A percentile compares a stretch with the other conserved stretches of the same genome.
Conservation (phyloP, 139 green algal species). For the Micractinium sp. region DNA sequence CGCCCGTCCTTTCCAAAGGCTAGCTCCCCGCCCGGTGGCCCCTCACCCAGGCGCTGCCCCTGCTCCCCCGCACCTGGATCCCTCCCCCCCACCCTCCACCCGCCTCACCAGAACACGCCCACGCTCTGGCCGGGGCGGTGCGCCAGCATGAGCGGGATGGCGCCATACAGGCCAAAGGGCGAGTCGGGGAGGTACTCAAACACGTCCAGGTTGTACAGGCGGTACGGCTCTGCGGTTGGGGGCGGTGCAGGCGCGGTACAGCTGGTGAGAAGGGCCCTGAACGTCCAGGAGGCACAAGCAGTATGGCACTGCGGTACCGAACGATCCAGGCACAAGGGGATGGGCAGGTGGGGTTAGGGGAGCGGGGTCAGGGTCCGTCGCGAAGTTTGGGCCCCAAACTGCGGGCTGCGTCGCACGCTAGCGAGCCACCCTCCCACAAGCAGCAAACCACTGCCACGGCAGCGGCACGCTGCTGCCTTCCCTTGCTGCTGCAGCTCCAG, state of each 20-base stretch:
- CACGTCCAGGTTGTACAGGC: constrained; percentile 99
- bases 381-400: too few relatives aligned
- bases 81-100: background rate
- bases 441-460: too few relatives aligned
- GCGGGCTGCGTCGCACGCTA: too few relatives aligned
- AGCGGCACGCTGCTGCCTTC: too few relatives aligned
- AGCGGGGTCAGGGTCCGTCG: too few relatives aligned
- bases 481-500: too few relatives aligned
- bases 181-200: constrained; percentile 96
- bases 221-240: constrained; percentile 86
- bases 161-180: constrained; percentile 97
- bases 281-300: background rate
- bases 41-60: background rate
- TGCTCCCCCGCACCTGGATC: background rate
- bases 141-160: constrained; percentile 91
- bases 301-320: too few relatives aligned
- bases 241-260: too few relatives aligned
- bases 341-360: too few relatives aligned
- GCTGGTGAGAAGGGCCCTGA: background rate
- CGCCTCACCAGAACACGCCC: constrained; percentile 88
- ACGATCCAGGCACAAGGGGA: too few relatives aligned
- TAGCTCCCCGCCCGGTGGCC: background rate
- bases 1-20: background rate
- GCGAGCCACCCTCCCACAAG: too few relatives aligned
- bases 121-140: constrained; percentile 77